These are phyloP conservation scores for Articulospora tetracladia DNA, from an alignment of 495 filamentous ascomycete genomes.

Conservation along the genomic window DNA sequence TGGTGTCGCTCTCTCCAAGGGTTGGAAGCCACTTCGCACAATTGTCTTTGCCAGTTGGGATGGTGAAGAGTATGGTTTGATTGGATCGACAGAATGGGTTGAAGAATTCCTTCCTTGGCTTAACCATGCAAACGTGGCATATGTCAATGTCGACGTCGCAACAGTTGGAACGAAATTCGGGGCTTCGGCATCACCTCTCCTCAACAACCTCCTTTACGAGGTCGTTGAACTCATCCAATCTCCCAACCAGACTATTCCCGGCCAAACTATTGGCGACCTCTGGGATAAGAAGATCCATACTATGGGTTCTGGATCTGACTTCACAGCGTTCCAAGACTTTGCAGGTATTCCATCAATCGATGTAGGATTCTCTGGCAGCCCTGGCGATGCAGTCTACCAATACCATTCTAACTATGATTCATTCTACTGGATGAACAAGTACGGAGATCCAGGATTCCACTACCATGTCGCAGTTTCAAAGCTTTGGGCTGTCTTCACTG, in stretches of 20 bases:
- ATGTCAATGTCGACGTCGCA: slow-evolving; percentile 86
- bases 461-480: slow-evolving; percentile 81
- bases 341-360: slow-evolving; percentile 85
- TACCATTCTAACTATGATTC: slow-evolving; percentile 94
- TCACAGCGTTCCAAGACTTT: slow-evolving; percentile 88
- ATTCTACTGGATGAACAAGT: slow-evolving; percentile 81
- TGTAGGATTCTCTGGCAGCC: slow-evolving; percentile 60
- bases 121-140: slow-evolving; percentile 70
- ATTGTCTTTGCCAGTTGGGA: slow-evolving; percentile 97
- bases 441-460: slow-evolving; percentile 77
- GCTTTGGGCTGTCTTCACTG: slow-evolving; percentile 70
- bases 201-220: slow-evolving; percentile 72
- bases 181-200: slow-evolving; percentile 70
- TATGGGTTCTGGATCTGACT: slow-evolving; percentile 82
- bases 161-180: slow-evolving; percentile 67
- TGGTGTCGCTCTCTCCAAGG: slow-evolving; percentile 68
- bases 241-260: slow-evolving; percentile 76
- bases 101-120: slow-evolving; percentile 92
- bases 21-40: slow-evolving; percentile 87
- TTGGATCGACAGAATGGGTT: slow-evolving; percentile 93
- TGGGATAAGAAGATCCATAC: slow-evolving; percentile 67
- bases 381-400: slow-evolving; percentile 53
- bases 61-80: slow-evolving; percentile 85
- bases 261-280: slow-evolving; percentile 69
- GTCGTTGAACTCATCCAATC: slow-evolving; percentile 67